Conservation (phyloP, 2,329 filamentous ascomycete species). For the Pestalotiopsis sp. region DNA sequence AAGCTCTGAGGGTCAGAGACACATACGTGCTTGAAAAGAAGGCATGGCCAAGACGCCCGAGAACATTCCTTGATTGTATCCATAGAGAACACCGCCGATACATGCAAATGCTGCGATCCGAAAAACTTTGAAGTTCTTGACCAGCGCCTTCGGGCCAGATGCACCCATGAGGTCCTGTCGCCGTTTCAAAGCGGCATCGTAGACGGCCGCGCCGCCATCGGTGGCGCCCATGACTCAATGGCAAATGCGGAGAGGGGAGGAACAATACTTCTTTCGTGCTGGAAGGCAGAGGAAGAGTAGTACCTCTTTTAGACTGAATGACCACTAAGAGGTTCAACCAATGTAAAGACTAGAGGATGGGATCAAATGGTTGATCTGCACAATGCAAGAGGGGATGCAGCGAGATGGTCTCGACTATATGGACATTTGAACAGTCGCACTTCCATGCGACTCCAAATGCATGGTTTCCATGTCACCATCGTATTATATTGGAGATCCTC, state of each 20-base stretch:
- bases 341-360: no score
- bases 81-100: constrained; percentile 64
- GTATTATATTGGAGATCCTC: neutral
- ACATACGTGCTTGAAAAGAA: constrained; percentile 52
- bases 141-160: constrained; percentile 45
- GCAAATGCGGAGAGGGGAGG: no score
- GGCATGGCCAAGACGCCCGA: constrained; percentile 67
- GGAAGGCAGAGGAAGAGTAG: neutral
- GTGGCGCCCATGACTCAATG: constrained; percentile 41
- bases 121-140: constrained; percentile 64
- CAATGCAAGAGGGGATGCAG: constrained; percentile 2
- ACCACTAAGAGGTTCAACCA: no score
- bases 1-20: neutral
- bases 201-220: constrained; percentile 36
- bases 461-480: neutral
- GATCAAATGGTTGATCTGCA: neutral
- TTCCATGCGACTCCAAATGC: neutral
- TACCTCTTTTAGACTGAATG: neutral
- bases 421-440: neutral
- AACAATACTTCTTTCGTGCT: neutral
- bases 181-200: constrained; percentile 44
- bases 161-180: constrained; percentile 45
- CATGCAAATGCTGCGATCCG: constrained; percentile 64
- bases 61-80: constrained; percentile 79
- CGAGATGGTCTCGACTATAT: no score